These are phyloP conservation scores for Austroboletus eburneus DNA, from an alignment of 768 basidiomycete genomes.

Conservation along the genomic window DNA sequence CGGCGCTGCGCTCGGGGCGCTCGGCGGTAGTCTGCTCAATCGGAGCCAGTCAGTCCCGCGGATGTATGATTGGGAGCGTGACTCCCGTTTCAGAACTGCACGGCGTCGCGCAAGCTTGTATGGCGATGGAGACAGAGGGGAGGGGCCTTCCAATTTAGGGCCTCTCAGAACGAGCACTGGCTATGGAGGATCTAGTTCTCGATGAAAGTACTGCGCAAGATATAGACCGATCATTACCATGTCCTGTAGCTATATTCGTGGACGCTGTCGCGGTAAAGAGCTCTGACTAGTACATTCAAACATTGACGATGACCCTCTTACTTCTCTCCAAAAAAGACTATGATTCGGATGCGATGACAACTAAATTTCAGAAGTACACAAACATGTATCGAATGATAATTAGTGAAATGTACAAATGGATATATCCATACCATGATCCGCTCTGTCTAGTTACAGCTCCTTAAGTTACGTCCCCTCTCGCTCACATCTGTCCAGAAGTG, in stretches of 20 bases:
- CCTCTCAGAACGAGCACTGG: slow-evolving; percentile 74
- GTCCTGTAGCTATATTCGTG: background rate
- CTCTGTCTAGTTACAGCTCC: too few relatives aligned
- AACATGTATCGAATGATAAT: background rate
- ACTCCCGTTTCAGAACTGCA: slow-evolving; percentile 25
- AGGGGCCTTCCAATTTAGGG: slow-evolving; percentile 67
- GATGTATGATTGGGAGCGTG: slow-evolving; percentile 59
- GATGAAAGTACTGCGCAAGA: slow-evolving; percentile 38
- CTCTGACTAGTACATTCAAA: too few relatives aligned
- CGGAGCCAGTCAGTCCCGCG: slow-evolving; percentile 27
- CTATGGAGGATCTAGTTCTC: slow-evolving; percentile 70
- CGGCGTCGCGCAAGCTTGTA: slow-evolving; percentile 24
- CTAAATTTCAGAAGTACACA: too few relatives aligned
- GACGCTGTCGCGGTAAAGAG: slow-evolving; percentile 1
- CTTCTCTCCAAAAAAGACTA: too few relatives aligned
- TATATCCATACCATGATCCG: slow-evolving; percentile 7
- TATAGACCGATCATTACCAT: background rate
- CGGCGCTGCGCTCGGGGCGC: slow-evolving; percentile 69
- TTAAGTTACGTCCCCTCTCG: too few relatives aligned
- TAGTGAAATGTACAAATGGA: slow-evolving; percentile 16
- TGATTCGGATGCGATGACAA: too few relatives aligned
- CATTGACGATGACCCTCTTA: too few relatives aligned
- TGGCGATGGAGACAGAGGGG: slow-evolving; percentile 51
- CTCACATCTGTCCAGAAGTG: slow-evolving; percentile 3
- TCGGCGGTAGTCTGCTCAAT: slow-evolving; percentile 58